phyloP scores from a whole-genome alignment of 805 yeast species.

The Sugiyamaella marilandica region DNA sequence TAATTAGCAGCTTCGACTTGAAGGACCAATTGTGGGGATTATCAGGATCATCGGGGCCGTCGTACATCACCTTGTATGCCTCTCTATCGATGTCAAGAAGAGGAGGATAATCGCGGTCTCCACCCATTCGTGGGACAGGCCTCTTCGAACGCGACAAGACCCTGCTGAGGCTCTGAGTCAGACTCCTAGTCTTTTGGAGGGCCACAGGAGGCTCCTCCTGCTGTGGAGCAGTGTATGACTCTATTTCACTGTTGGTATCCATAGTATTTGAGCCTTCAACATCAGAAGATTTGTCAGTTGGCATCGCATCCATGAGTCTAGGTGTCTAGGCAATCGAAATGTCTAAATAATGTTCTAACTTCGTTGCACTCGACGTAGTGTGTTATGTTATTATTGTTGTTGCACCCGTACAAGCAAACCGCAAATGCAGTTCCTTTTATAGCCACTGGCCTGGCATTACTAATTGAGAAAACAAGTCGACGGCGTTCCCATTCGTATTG shows the following conservation, averaged over 20 bases:
- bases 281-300: background rate
- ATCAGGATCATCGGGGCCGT: constrained; percentile 72
- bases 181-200: background rate
- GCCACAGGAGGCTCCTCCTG: background rate
- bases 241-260: constrained; percentile 1
- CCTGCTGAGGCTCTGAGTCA: background rate
- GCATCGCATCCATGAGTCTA: background rate
- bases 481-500: too few species aligned
- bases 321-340: too few species aligned
- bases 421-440: too few species aligned
- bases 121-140: constrained; percentile 20
- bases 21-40: constrained; percentile 77
- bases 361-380: too few species aligned
- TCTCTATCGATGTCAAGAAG: constrained; percentile 14
- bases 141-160: background rate
- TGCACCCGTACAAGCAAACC: too few species aligned
- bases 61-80: constrained; percentile 60
- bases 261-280: background rate
- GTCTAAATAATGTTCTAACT: too few species aligned
- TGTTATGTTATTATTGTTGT: too few species aligned
- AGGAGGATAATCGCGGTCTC: constrained; percentile 21
- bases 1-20: constrained; percentile 39
- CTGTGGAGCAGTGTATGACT: background rate
- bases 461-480: too few species aligned
- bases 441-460: too few species aligned